A percentile compares a stretch with the other conserved stretches of the same genome.
These are phyloP conservation scores for Capsicum baccatum DNA, from an alignment of 257 asterid genomes.

Conservation along the genomic window DNA sequence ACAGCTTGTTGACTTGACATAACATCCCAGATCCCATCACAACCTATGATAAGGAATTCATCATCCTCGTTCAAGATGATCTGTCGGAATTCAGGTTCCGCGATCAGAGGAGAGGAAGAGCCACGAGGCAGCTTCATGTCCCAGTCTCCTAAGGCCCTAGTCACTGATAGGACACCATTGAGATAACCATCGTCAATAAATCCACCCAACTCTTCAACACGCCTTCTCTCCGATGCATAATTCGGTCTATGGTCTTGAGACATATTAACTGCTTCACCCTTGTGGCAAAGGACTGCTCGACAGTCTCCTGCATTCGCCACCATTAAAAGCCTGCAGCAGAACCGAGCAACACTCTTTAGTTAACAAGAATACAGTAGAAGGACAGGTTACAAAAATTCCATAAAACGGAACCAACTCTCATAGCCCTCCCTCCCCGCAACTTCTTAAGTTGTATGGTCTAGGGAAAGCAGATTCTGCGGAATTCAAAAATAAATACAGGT, in stretches of 20 bases:
- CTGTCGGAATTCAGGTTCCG: constrained; percentile 76
- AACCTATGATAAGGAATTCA: constrained; percentile 82
- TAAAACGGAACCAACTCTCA: not conserved
- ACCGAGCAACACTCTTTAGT: constrained; percentile 19
- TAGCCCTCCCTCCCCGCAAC: not conserved
- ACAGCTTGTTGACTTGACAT: constrained; percentile 85
- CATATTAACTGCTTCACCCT: constrained; percentile 80
- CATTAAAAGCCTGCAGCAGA: constrained; percentile 63
- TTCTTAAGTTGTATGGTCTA: not conserved
- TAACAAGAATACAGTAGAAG: not conserved
- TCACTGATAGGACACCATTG: constrained; percentile 74
- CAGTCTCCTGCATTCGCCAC: constrained; percentile 91
- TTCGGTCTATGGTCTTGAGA: constrained; percentile 82
- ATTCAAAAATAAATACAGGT: not conserved
- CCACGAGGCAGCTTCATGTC: constrained; percentile 86
- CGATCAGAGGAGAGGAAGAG: constrained; percentile 73
- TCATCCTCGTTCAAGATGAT: constrained; percentile 66
- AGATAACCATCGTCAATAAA: constrained; percentile 80
- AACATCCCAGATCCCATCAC: constrained; percentile 91
- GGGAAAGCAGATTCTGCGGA: not conserved
- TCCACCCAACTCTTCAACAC: constrained; percentile 80
- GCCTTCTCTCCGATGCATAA: constrained; percentile 56
- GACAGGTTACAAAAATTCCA: not conserved
- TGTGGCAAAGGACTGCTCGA: constrained; percentile 88
- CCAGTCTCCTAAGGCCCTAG: constrained; percentile 90